phyloP scores from a whole-genome alignment of 2,329 filamentous ascomycete species.

The Emydomyces testavorans region DNA sequence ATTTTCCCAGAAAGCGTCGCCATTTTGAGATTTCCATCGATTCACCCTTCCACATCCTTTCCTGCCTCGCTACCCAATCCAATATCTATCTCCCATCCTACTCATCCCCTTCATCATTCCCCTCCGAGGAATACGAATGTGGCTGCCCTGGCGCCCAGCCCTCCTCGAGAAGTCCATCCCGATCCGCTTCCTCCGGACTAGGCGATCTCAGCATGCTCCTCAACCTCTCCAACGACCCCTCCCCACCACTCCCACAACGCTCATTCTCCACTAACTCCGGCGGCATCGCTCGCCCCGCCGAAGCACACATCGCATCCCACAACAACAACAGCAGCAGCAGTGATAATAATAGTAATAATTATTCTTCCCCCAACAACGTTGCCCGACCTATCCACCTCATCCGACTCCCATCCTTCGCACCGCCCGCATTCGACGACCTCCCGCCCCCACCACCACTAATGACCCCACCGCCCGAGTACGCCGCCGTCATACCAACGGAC shows the following conservation, averaged over 20 bases:
- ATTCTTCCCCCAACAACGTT: constrained; percentile 38
- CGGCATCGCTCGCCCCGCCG: constrained; percentile 63
- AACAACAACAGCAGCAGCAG: constrained; percentile 34
- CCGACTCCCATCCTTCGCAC: constrained; percentile 73
- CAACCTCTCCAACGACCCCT: constrained; percentile 13
- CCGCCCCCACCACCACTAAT: constrained; percentile 60
- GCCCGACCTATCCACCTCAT: constrained; percentile 69
- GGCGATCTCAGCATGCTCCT: constrained; percentile 20
- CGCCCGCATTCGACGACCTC: constrained; percentile 75
- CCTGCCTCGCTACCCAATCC: constrained; percentile 82
- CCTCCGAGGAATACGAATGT: constrained; percentile 49
- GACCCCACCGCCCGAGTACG: constrained; percentile 78
- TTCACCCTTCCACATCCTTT: constrained; percentile 85
- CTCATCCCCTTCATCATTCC: constrained; percentile 41
- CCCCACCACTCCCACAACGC: neutral
- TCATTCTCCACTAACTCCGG: neutral
- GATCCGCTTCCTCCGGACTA: constrained; percentile 19
- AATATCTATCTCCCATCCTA: constrained; percentile 82
- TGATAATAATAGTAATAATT: constrained; percentile 19
- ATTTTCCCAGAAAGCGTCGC: constrained; percentile 64
- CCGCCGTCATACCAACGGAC: constrained; percentile 60
- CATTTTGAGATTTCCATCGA: constrained; percentile 97
- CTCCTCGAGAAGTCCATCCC: constrained; percentile 23
- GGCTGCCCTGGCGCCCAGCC: constrained; percentile 55
- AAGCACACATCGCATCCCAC: constrained; percentile 60